These are phyloP conservation scores for Sporisorium sorghi DNA, from an alignment of 1,284 basidiomycete genomes.

Conservation along the genomic window DNA sequence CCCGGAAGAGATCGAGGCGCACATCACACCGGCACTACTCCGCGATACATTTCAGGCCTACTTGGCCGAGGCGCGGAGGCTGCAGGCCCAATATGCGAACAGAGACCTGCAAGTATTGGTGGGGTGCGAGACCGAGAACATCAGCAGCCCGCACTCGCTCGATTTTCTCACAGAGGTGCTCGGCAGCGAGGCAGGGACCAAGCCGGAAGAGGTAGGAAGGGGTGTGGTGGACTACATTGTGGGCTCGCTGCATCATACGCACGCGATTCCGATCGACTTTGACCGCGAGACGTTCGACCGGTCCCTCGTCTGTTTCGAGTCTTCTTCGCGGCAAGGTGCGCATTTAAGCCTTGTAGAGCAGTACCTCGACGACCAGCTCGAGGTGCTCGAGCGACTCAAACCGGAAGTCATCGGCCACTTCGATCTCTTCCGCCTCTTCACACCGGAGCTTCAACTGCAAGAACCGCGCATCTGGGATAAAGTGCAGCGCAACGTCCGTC, in stretches of 20 bases:
- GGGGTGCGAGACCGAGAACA: slow-evolving; percentile 92
- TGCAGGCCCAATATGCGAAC: slow-evolving; percentile 72
- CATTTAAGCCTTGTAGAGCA: slow-evolving; percentile 36
- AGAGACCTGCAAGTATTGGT: slow-evolving; percentile 79
- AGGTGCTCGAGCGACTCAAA: slow-evolving; percentile 73
- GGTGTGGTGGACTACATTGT: slow-evolving; percentile 85
- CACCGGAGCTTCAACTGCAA: slow-evolving; percentile 76
- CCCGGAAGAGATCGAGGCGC: slow-evolving; percentile 80
- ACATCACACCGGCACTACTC: slow-evolving; percentile 73
- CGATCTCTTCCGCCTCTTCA: slow-evolving; percentile 73
- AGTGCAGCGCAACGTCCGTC: slow-evolving; percentile 81
- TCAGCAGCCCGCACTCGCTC: slow-evolving; percentile 77
- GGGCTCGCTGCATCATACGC: slow-evolving; percentile 92
- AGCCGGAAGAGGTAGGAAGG: slow-evolving; percentile 27
- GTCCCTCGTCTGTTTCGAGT: slow-evolving; percentile 73
- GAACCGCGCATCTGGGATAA: slow-evolving; percentile 72
- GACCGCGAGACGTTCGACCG: slow-evolving; percentile 78
- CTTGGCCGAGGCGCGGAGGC: slow-evolving; percentile 79
- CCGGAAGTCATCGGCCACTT: slow-evolving; percentile 95
- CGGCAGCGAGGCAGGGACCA: slow-evolving; percentile 56
- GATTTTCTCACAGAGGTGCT: slow-evolving; percentile 72
- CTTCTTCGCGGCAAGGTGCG: slow-evolving; percentile 13
- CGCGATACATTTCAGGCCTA: slow-evolving; percentile 77
- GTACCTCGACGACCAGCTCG: slow-evolving; percentile 64
- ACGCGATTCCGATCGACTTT: slow-evolving; percentile 91